Percentiles rank a stretch among this genome's conserved stretches.
Evolutionary conservation across 192 early-diverging fungal genomes (phyloP).

Genomic region (Linnemannia schmuckeri): DNA sequence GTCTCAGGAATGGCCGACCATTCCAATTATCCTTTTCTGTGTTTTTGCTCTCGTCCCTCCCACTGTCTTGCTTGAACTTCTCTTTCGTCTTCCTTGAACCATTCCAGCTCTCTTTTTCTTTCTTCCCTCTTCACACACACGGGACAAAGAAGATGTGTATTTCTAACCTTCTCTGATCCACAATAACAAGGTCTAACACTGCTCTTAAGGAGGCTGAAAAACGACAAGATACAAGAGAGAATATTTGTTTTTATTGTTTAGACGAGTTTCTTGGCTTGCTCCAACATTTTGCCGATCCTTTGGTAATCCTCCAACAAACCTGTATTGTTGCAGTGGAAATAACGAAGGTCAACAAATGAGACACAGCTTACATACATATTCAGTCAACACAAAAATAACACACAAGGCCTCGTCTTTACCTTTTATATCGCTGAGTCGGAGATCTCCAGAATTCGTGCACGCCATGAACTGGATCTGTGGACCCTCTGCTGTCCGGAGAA

Average conservation of each 20-base stretch:
- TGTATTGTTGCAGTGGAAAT: not conserved
- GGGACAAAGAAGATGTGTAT: too few relatives aligned
- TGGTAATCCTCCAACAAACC: slow-evolving; percentile 45
- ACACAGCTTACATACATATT: not conserved
- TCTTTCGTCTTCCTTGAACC: too few relatives aligned
- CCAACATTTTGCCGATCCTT: slow-evolving; percentile 44
- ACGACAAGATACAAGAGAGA: not conserved
- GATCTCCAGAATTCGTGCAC: slow-evolving; percentile 33
- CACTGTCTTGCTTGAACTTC: too few relatives aligned
- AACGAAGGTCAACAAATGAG: not conserved
- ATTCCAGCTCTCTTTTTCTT: too few relatives aligned
- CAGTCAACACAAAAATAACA: not conserved
- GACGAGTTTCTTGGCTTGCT: slow-evolving; percentile 23
- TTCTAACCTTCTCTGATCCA: too few relatives aligned
- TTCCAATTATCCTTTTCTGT: too few relatives aligned
- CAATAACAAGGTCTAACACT: too few relatives aligned
- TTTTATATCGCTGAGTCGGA: slow-evolving; percentile 43
- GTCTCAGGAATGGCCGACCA: too few relatives aligned
- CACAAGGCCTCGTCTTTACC: not conserved
- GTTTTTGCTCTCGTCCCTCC: too few relatives aligned
- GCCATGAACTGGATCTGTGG: slow-evolving; percentile 52
- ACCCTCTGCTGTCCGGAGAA: slow-evolving; percentile 16
- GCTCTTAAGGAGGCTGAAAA: not conserved
- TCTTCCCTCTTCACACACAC: too few relatives aligned
- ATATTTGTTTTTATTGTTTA: not conserved